Conservation (phyloP, 2,329 filamentous ascomycete species). For the Alternaria triticina region DNA sequence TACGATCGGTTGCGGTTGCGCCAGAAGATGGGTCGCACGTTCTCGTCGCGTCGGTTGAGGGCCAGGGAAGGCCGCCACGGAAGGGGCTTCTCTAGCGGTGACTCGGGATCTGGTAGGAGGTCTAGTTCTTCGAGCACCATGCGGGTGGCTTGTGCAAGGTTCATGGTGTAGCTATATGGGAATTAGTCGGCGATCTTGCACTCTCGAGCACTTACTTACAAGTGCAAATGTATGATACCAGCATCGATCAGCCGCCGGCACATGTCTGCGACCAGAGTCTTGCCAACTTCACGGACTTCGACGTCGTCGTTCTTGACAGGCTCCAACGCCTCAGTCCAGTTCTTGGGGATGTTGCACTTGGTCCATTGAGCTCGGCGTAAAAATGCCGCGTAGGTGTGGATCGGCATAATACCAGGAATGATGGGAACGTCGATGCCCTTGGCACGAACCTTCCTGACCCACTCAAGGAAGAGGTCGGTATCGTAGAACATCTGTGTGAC, state of each 20-base stretch:
- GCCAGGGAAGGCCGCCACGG: conserved; percentile 96
- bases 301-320: conserved; percentile 97
- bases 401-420: conserved; percentile 88
- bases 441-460: conserved; percentile 85
- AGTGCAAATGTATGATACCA: conserved; percentile 89
- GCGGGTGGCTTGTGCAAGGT: conserved; percentile 89
- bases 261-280: conserved; percentile 84
- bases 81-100: conserved; percentile 84
- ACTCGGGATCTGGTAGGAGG: conserved; percentile 77
- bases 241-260: conserved; percentile 83
- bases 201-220: conserved; percentile 56
- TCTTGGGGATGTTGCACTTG: conserved; percentile 79
- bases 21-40: conserved; percentile 98
- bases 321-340: conserved; percentile 83
- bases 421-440: conserved; percentile 85
- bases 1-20: conserved; percentile 96
- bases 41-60: conserved; percentile 86
- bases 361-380: conserved; percentile 89
- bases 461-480: conserved; percentile 89
- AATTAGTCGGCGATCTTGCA: conserved; percentile 10
- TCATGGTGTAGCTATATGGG: conserved; percentile 84
- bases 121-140: conserved; percentile 92
- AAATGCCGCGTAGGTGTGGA: conserved; percentile 94
- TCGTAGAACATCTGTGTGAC: conserved; percentile 99
- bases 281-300: conserved; percentile 88